These are phyloP conservation scores for Leishmania gerbilli DNA, from an alignment of 208 protist genomes.

Conservation along the genomic window DNA sequence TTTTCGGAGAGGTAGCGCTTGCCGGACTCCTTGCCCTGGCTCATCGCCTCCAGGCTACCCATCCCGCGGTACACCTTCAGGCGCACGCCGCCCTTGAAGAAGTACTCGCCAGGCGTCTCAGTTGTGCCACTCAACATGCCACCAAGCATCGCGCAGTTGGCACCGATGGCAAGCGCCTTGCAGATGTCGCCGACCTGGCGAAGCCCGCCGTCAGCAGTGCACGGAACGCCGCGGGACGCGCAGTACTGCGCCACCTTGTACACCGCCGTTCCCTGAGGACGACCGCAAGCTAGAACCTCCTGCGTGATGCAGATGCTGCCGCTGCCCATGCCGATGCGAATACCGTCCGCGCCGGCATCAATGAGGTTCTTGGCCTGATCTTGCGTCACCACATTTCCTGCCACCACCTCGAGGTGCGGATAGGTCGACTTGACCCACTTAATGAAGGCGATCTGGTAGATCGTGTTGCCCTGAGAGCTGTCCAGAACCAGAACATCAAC, in stretches of 20 bases:
- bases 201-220: constrained; percentile 95
- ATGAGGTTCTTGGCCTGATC: constrained; percentile 97
- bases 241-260: constrained; percentile 93
- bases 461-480: constrained; percentile 96
- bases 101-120: constrained; percentile 94
- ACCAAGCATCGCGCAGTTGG: constrained; percentile 88
- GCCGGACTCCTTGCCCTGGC: constrained; percentile 85
- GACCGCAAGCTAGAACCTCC: constrained; percentile 94
- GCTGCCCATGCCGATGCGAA: constrained; percentile 98
- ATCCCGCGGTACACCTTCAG: constrained; percentile 97
- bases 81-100: constrained; percentile 90
- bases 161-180: constrained; percentile 95
- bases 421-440: constrained; percentile 92
- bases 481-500: constrained; percentile 95
- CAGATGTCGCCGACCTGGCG: constrained; percentile 95
- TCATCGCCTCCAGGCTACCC: constrained; percentile 96
- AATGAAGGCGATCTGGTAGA: constrained; percentile 97
- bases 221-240: constrained; percentile 89
- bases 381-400: constrained; percentile 97
- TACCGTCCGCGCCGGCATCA: constrained; percentile 95
- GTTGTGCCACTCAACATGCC: constrained; percentile 93
- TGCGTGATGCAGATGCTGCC: constrained; percentile 99
- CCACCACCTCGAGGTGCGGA: constrained; percentile 89
- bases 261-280: constrained; percentile 96
- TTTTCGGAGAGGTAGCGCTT: constrained; percentile 93